A percentile compares a stretch with the other conserved stretches of the same genome.
These are phyloP conservation scores for Termitomyces sp. DNA, from an alignment of 768 basidiomycete genomes.

Conservation along the genomic window DNA sequence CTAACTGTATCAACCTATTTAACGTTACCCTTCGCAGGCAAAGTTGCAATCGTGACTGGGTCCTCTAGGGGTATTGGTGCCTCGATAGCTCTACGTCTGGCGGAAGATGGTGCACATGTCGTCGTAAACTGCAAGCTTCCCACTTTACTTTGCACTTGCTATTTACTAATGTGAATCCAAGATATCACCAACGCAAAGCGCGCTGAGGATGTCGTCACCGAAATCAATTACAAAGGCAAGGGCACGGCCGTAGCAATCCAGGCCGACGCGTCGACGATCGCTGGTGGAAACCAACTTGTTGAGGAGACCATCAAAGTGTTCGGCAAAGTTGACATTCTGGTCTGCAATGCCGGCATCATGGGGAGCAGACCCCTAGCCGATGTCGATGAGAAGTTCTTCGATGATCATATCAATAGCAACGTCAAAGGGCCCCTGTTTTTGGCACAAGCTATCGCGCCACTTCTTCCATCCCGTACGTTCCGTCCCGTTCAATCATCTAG, in stretches of 20 bases:
- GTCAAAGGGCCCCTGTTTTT: slow-evolving; percentile 60
- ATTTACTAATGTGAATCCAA: not conserved
- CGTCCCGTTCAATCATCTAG: not conserved
- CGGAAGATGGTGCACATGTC: slow-evolving; percentile 52
- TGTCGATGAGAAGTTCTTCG: slow-evolving; percentile 49
- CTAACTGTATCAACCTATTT: not conserved
- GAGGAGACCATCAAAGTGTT: slow-evolving; percentile 45
- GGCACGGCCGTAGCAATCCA: slow-evolving; percentile 47
- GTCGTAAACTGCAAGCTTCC: slow-evolving; percentile 41
- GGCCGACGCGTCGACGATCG: slow-evolving; percentile 46
- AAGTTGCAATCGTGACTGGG: slow-evolving; percentile 59
- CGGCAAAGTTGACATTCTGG: slow-evolving; percentile 54
- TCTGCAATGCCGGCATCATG: slow-evolving; percentile 59
- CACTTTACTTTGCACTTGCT: no score
- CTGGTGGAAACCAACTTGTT: slow-evolving; percentile 44
- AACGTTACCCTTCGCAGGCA: slow-evolving; percentile 24
- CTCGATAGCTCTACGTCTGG: slow-evolving; percentile 49
- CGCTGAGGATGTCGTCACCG: slow-evolving; percentile 44
- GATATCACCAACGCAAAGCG: slow-evolving; percentile 34
- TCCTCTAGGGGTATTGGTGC: slow-evolving; percentile 61
- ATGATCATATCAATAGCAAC: slow-evolving; percentile 48
- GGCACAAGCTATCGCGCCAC: slow-evolving; percentile 39
- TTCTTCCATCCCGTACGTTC: slow-evolving; percentile 39
- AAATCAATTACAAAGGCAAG: slow-evolving; percentile 40
- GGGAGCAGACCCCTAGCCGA: slow-evolving; percentile 44